phyloP scores from a whole-genome alignment of 495 filamentous ascomycete genomes.

The Chaetomium fimeti region DNA sequence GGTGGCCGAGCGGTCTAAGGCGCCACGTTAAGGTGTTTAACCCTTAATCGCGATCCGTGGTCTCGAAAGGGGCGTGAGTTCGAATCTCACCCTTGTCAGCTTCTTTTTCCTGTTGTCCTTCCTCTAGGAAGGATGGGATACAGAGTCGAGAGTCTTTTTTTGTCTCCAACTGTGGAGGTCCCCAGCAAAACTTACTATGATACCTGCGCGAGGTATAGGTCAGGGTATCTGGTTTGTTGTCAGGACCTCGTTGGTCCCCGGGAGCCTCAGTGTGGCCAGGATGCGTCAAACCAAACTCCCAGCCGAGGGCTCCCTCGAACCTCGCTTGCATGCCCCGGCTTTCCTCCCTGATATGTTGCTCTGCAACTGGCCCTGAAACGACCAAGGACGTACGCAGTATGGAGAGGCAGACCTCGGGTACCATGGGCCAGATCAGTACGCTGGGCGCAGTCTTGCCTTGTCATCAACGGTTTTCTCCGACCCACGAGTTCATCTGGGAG shows the following conservation, averaged over 20 bases:
- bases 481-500: not conserved
- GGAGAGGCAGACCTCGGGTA: too few relatives aligned
- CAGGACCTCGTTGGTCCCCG: too few relatives aligned
- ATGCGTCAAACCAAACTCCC: too few relatives aligned
- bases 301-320: too few relatives aligned
- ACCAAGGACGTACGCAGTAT: too few relatives aligned
- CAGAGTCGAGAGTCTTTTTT: not conserved
- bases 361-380: too few relatives aligned
- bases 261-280: too few relatives aligned
- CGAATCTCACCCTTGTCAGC: constrained; percentile 25
- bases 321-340: too few relatives aligned
- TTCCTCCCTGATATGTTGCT: too few relatives aligned
- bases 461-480: not conserved
- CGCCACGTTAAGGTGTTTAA: constrained; percentile 25
- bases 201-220: not conserved
- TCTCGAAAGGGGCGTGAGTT: constrained; percentile 24
- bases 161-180: not conserved
- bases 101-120: constrained; percentile 3
- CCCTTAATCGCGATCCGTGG: constrained; percentile 24
- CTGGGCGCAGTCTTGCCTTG: not conserved
- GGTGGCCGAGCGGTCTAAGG: constrained; percentile 26
- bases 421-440: too few relatives aligned
- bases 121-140: not conserved
- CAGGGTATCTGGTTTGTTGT: too few relatives aligned
- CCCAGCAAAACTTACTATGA: not conserved